Evolutionary conservation across 2,329 filamentous ascomycete species (phyloP).

Genomic region (Trichoderma guizhouense): DNA sequence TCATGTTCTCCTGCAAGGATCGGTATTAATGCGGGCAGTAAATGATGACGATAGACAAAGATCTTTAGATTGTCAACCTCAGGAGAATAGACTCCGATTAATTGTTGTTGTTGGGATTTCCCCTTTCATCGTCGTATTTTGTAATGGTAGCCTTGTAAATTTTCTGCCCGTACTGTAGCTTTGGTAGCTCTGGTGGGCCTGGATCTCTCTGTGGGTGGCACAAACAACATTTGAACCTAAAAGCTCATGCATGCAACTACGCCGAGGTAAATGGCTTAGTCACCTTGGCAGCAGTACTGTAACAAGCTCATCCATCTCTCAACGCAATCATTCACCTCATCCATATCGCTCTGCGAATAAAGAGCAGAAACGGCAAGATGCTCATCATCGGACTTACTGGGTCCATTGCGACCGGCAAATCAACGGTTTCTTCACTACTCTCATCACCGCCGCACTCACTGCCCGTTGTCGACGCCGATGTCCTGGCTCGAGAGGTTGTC

Average conservation of each 20-base stretch:
- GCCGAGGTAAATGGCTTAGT: not conserved
- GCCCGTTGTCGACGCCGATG: conserved; percentile 90
- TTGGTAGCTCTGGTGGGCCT: not conserved
- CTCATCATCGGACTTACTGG: conserved; percentile 93
- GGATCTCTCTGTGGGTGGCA: not conserved
- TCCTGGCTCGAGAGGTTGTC: conserved; percentile 88
- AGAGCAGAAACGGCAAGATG: conserved; percentile 52
- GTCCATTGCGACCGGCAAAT: conserved; percentile 97
- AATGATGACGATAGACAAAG: not conserved
- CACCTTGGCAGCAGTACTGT: not conserved
- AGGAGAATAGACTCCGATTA: not conserved
- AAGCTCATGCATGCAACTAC: not conserved
- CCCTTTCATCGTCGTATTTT: not conserved
- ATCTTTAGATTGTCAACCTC: not conserved
- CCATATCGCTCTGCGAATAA: not conserved
- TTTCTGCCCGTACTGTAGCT: not conserved
- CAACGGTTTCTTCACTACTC: conserved; percentile 84
- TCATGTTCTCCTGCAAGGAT: not conserved
- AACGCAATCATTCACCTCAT: not conserved
- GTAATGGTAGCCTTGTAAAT: not conserved
- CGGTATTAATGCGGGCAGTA: not conserved
- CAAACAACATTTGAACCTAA: not conserved
- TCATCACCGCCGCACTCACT: conserved; percentile 76
- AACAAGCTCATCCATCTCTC: not conserved
- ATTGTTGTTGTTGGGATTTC: not conserved